Base-by-base conservation (phyloP, 176 grass and related monocot genomes). In the Oryza nivara region DNA sequence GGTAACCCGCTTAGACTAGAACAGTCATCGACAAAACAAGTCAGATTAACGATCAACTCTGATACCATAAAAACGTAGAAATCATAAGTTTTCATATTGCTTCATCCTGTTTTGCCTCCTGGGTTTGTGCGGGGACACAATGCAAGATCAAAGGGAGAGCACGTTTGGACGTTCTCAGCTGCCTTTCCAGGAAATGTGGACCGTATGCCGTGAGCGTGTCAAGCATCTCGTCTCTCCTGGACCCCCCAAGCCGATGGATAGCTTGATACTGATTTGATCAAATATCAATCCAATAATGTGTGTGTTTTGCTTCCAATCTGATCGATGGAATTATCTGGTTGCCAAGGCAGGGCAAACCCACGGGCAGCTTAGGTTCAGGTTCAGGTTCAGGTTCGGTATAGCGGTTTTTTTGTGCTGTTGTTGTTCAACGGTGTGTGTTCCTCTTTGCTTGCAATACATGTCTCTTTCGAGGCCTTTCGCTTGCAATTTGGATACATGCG, bases 171-270 rank as follows among this genome's bases (percentile, higher is more conserved):
- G 13, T 5, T 46, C 32, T 38, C 72, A 5, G 8, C 54, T 20
- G 32, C 17, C 79, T 32, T 32, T 22, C 36, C 84, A 22, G 88
- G 79, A 83, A 86, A 63, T 14, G 79, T 68, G 88, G 79, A 41
- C 68, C 45, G 46, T 22, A 9, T 86, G 79, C 67, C 67, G 67
- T 56, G 73, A 90, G 73, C 67, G 83, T 82, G 83, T 82, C 73
- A 70, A 13, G 72, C 15, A 15, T 49, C 11, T 5, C 40, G 0
- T 11, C 43, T 11, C 43, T 28, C 4, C 13, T 40, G 70, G 70
- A 11, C 23, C 73, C 73, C 23, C 30, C 2, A 44, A 22, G 17
- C 32, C 47, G 9, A 63, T 34, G 0, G 44, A 68, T 67, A 69
- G 4, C 73, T 56, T 68, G 74, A 70, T 11, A 23, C 5, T 58